phyloP scores from a whole-genome alignment of 129 eudicot species.

The Lonicera japonica region DNA sequence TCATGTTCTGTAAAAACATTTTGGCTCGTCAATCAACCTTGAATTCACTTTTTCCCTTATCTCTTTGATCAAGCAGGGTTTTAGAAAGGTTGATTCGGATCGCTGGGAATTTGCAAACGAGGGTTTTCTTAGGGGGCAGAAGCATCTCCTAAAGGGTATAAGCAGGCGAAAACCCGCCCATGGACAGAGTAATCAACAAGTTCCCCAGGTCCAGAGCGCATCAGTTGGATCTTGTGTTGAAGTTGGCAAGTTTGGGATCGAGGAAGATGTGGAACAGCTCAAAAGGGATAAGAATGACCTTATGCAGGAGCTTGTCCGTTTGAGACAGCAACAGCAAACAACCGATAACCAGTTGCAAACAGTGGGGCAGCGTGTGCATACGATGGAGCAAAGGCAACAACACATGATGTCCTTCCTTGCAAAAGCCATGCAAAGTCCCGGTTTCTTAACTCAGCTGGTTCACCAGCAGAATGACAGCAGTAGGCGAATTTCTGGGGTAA shows the following conservation, averaged over 20 bases:
- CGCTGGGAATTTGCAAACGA: slow-evolving; percentile 89
- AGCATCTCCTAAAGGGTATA: slow-evolving; percentile 60
- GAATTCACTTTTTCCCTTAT: slow-evolving; percentile 2
- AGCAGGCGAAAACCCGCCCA: slow-evolving; percentile 67
- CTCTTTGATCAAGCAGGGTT: slow-evolving; percentile 36
- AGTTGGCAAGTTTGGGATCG: slow-evolving; percentile 38
- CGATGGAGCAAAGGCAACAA: slow-evolving; percentile 58
- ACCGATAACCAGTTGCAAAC: slow-evolving; percentile 46
- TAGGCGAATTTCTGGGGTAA: slow-evolving; percentile 41
- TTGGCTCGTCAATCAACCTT: too few species aligned
- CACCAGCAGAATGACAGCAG: slow-evolving; percentile 45
- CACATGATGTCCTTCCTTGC: slow-evolving; percentile 63
- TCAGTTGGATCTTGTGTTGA: slow-evolving; percentile 37
- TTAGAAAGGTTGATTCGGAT: slow-evolving; percentile 68
- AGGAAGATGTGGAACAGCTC: slow-evolving; percentile 45
- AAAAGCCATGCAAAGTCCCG: slow-evolving; percentile 56
- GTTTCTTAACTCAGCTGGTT: slow-evolving; percentile 47
- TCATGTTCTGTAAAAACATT: too few species aligned
- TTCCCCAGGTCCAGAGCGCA: slow-evolving; percentile 28
- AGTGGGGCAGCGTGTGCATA: slow-evolving; percentile 46
- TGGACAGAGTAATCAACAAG: slow-evolving; percentile 32
- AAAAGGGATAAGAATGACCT: slow-evolving; percentile 49
- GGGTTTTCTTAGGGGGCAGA: slow-evolving; percentile 68
- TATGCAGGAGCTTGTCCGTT: slow-evolving; percentile 53
- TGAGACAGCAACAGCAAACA: slow-evolving; percentile 51